Evolutionary conservation across 345 rosid species (phyloP).

Genomic region (Hibiscus tridactylites): DNA sequence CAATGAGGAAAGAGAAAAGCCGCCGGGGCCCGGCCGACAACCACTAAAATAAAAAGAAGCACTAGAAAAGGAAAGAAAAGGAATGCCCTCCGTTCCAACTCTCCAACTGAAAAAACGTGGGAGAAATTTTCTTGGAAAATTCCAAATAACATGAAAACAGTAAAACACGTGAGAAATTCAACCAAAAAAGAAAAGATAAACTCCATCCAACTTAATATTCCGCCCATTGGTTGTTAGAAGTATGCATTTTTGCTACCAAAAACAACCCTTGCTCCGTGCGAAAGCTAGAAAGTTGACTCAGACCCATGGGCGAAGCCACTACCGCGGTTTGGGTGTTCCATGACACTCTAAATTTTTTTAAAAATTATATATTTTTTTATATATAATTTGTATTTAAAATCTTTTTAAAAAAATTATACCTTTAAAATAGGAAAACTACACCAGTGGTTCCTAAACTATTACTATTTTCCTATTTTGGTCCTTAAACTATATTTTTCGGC

Average conservation of each 20-base stretch:
- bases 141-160: background rate
- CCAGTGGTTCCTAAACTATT: too few species aligned
- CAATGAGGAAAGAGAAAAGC: too few species aligned
- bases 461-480: too few species aligned
- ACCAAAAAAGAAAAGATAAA: background rate
- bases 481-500: too few species aligned
- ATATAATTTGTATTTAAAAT: too few species aligned
- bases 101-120: background rate
- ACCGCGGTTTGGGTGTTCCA: too few species aligned
- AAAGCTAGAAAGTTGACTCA: background rate
- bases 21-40: background rate
- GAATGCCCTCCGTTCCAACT: background rate
- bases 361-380: too few species aligned
- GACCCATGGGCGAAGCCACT: too few species aligned
- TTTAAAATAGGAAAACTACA: too few species aligned
- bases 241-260: background rate
- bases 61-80: too few species aligned
- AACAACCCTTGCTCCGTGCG: background rate
- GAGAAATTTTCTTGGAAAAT: background rate
- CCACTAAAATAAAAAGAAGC: background rate
- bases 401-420: too few species aligned
- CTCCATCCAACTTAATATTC: background rate
- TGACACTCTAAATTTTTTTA: too few species aligned
- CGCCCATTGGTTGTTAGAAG: background rate
- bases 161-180: background rate